Evolutionary conservation across 2,329 filamentous ascomycete species (phyloP).

Genomic region (Pseudocercospora eumusae): DNA sequence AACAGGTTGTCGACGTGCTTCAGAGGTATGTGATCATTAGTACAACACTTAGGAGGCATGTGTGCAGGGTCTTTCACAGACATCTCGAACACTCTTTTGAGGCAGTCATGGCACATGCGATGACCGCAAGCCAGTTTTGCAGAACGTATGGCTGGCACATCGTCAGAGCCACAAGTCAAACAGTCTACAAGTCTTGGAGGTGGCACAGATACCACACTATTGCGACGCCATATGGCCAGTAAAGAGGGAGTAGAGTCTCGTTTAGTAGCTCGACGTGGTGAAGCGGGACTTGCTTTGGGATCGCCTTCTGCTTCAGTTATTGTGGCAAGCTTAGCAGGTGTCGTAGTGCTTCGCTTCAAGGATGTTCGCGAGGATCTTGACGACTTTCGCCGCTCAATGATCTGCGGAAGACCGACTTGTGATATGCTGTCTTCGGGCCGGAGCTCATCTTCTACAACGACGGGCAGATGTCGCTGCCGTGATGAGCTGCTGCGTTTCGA

Average conservation of each 20-base stretch:
- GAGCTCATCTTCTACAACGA: constrained; percentile 28
- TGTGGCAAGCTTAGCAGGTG: constrained; percentile 27
- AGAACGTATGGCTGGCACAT: constrained; percentile 63
- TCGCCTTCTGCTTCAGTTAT: constrained; percentile 31
- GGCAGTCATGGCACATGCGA: constrained; percentile 75
- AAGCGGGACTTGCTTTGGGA: constrained; percentile 29
- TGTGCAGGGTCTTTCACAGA: constrained; percentile 75
- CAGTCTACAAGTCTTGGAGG: constrained; percentile 57
- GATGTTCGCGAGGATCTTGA: constrained; percentile 18
- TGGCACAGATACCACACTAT: constrained; percentile 22
- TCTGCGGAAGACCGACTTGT: constrained; percentile 27
- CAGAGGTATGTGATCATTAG: constrained; percentile 68
- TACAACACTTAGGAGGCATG: constrained; percentile 86
- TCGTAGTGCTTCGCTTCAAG: constrained; percentile 27
- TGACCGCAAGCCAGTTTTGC: constrained; percentile 76
- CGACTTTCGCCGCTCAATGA: constrained; percentile 12
- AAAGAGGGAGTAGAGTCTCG: constrained; percentile 35
- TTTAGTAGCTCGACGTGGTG: constrained; percentile 24
- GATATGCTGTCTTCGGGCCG: constrained; percentile 40
- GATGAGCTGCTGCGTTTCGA: constrained; percentile 17
- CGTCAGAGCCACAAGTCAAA: constrained; percentile 68
- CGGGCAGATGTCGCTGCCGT: constrained; percentile 18
- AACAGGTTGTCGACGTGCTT: constrained; percentile 77
- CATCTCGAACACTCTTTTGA: constrained; percentile 72
- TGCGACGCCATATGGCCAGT: constrained; percentile 27